These are phyloP conservation scores for Microthlaspi erraticum DNA, from an alignment of 345 rosid species.

Conservation along the genomic window DNA sequence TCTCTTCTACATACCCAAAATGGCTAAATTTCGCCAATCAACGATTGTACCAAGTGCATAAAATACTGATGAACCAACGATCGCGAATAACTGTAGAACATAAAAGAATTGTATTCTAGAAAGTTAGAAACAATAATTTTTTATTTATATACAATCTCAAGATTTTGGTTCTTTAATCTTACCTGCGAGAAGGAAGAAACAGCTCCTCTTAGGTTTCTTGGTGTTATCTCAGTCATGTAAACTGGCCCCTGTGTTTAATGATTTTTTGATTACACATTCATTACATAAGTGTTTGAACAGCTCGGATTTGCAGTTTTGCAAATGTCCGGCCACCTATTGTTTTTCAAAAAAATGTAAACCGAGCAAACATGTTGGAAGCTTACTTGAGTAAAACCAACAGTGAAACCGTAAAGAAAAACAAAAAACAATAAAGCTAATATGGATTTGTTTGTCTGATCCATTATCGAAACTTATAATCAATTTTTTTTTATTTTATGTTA, in stretches of 20 bases:
- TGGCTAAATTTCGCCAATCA: slow-evolving; percentile 41
- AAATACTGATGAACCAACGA: slow-evolving; percentile 26
- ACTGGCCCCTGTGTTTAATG: slow-evolving; percentile 37
- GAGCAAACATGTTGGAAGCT: too few relatives aligned
- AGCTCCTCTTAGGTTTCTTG: slow-evolving; percentile 39
- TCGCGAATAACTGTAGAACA: slow-evolving; percentile 21
- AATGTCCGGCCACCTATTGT: too few relatives aligned
- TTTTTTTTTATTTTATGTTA: too few relatives aligned
- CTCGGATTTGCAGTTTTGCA: too few relatives aligned
- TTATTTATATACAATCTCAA: background rate
- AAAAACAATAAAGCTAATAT: too few relatives aligned
- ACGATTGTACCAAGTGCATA: slow-evolving; percentile 33
- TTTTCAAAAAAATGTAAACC: too few relatives aligned
- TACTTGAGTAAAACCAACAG: too few relatives aligned
- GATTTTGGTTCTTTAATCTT: background rate
- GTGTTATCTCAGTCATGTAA: slow-evolving; percentile 45
- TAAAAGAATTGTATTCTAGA: background rate
- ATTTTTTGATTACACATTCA: background rate
- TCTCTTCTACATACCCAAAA: slow-evolving; percentile 26
- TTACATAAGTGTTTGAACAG: background rate
- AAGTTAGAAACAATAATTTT: background rate
- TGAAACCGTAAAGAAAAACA: too few relatives aligned
- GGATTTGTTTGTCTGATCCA: background rate
- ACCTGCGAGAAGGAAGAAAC: slow-evolving; percentile 39
- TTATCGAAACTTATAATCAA: background rate